Evolutionary conservation across 768 basidiomycete species (phyloP), one percentile per base, ranked within the genome.

Genomic region (Leccinum fibrillosum): DNA sequence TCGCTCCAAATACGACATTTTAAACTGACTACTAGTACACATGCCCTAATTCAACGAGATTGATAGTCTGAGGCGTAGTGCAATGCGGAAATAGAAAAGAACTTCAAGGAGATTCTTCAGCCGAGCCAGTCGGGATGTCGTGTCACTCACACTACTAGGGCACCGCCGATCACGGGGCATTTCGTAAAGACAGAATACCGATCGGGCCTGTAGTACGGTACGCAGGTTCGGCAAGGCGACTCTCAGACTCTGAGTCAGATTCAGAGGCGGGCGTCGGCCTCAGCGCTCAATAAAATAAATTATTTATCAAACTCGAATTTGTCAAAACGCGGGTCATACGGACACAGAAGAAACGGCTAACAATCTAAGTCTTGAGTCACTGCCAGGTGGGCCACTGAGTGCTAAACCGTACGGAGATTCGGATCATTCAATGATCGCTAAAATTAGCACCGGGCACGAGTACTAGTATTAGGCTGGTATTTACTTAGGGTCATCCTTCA

Each of bases 161-260:
- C 30, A 60, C 66, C 67, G 64, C 60, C 56, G 58, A 68, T 69
- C 64, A 64, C 67, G 67, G 66, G 55, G 13, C 11, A 47, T 56
- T 35, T 45, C 49, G 58, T 54, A 58, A 58, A 58, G 54, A 47
- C 21, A 17, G 37, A 56, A 58, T 25, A 51, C n/a, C 4, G 39
- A 35, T 49, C 37, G 17, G 17, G 37, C 28, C 28, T 4, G 37
- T 39, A 17, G 37, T 17, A 35, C 15, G 34, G 13, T 34, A 35
- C 35, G 15, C 35, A 15, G 13, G 35, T 35, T 15, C 15, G 35
- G 35, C 35, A 15, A 15, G 35, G 35, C 13, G 34, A 35, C 34
- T 35, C 34, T 32, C 23, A 23, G 0, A 21, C 21, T 21, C 21
- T 21, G 21, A 21, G 21, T 21, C 21, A 23, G 23, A 23, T 0